These are phyloP conservation scores for Abelmoschus esculentus DNA, from an alignment of 345 rosid genomes.

Conservation along the genomic window DNA sequence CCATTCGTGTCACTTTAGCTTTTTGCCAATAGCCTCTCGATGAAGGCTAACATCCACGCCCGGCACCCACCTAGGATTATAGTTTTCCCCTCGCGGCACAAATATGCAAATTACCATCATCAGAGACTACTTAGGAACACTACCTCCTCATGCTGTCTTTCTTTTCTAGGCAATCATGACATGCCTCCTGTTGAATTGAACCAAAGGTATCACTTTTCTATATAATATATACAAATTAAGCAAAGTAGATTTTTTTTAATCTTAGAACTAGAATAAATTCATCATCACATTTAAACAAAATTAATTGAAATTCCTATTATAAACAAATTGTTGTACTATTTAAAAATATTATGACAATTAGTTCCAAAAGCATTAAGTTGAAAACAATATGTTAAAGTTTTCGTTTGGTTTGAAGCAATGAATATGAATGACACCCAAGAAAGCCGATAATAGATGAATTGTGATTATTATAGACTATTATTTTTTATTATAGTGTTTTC, in stretches of 20 bases:
- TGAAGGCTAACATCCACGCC: conserved; percentile 31
- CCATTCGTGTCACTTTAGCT: conserved; percentile 86
- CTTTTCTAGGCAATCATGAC: too few relatives aligned
- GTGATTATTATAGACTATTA: too few relatives aligned
- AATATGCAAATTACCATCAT: too few relatives aligned
- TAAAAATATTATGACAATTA: too few relatives aligned
- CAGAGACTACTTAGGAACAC: too few relatives aligned
- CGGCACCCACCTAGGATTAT: background rate
- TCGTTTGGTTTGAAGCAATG: conserved; percentile 2
- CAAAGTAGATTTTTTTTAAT: background rate
- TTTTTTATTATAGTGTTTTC: too few relatives aligned
- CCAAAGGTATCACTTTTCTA: background rate
- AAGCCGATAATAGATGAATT: background rate
- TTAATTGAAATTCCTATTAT: background rate
- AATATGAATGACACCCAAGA: background rate
- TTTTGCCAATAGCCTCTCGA: conserved; percentile 71
- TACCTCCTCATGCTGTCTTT: too few relatives aligned
- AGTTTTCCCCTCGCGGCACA: too few relatives aligned
- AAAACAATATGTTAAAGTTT: background rate
- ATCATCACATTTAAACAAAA: background rate
- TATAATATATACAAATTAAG: background rate
- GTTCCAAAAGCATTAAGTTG: background rate
- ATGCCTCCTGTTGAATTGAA: too few relatives aligned
- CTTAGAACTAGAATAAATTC: background rate
- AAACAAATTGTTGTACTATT: background rate